Conservation (phyloP, 306 rosid species). For the Fragaria ananassa region DNA sequence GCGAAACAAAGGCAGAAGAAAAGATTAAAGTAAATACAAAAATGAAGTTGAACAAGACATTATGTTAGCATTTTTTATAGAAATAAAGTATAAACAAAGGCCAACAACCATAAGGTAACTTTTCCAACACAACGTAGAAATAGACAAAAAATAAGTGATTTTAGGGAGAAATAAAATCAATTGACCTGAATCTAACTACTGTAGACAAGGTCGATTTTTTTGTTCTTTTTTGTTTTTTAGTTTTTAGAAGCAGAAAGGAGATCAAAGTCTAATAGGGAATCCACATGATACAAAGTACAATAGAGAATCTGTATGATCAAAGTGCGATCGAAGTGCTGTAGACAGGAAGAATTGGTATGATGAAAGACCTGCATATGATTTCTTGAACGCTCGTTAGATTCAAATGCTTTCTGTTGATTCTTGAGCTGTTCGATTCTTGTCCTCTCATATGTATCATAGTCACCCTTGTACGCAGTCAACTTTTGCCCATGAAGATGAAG, state of each 20-base stretch:
- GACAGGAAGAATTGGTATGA: neutral
- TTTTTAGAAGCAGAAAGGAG: neutral
- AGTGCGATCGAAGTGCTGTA: neutral
- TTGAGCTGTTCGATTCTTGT: slow-evolving; percentile 83
- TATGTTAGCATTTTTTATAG: neutral
- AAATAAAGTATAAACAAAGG: neutral
- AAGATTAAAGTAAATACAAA: neutral
- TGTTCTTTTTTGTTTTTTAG: neutral
- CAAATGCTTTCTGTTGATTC: slow-evolving; percentile 88
- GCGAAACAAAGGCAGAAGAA: neutral
- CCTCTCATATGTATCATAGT: slow-evolving; percentile 92
- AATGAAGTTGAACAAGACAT: neutral
- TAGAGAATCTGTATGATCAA: neutral
- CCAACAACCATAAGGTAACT: neutral
- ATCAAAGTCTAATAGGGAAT: neutral
- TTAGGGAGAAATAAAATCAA: neutral
- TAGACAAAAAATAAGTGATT: neutral
- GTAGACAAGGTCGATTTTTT: neutral
- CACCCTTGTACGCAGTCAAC: slow-evolving; percentile 63
- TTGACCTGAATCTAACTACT: neutral
- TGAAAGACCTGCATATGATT: slow-evolving; percentile 86
- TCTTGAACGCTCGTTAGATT: slow-evolving; percentile 85
- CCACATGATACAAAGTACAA: neutral
- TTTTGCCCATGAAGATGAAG: slow-evolving; percentile 88
- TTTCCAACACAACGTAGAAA: neutral